Conservation (phyloP, 106 monocot genomes). For the Vanilla planifolia region DNA sequence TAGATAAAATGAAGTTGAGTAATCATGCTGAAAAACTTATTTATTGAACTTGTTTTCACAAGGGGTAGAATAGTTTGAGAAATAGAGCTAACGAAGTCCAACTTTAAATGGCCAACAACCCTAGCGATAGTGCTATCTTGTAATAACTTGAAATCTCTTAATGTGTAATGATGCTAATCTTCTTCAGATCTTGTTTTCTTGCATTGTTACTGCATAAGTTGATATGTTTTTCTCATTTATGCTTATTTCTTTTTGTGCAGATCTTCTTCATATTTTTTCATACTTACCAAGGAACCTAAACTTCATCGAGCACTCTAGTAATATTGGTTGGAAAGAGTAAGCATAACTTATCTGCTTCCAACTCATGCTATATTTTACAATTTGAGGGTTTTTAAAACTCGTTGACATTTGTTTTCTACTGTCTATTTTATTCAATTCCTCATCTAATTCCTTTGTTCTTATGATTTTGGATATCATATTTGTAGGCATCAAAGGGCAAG, state of each 20-base stretch:
- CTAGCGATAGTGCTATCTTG: not conserved
- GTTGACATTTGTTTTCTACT: not conserved
- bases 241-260: slow-evolving; percentile 29
- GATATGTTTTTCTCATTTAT: slow-evolving; percentile 1
- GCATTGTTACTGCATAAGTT: not conserved
- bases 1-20: no score
- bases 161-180: not conserved
- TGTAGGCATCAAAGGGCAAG: slow-evolving; percentile 79
- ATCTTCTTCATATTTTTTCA: slow-evolving; percentile 79
- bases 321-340: slow-evolving; percentile 94
- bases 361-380: slow-evolving; percentile 1
- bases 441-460: not conserved
- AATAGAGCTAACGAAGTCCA: no score
- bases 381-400: not conserved
- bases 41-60: no score
- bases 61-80: no score
- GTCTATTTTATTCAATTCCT: not conserved
- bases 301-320: slow-evolving; percentile 88
- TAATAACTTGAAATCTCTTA: not conserved
- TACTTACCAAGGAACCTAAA: slow-evolving; percentile 81
- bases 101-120: no score
- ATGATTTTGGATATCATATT: not conserved
- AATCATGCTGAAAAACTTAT: no score
- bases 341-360: slow-evolving; percentile 4
- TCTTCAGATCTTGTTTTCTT: no score